phyloP scores from a whole-genome alignment of 2,329 filamentous ascomycete species.

The Talaromyces rugulosus region DNA sequence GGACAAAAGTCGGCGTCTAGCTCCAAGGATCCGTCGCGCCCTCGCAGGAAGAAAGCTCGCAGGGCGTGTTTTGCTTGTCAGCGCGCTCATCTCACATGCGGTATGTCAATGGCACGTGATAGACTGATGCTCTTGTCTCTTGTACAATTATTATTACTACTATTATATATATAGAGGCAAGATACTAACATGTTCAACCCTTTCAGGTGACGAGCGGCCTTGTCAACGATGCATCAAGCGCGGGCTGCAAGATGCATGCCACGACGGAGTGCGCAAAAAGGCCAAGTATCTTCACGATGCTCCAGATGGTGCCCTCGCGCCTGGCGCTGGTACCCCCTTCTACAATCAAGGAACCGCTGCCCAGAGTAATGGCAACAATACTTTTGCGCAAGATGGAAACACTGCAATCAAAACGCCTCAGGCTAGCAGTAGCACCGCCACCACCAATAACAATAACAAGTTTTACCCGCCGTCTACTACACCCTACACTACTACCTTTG shows the following conservation, averaged over 20 bases:
- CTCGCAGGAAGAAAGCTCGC: conserved; percentile 90
- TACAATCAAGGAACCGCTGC: conserved; percentile 45
- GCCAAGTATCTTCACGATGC: conserved; percentile 98
- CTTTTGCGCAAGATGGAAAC: conserved; percentile 29
- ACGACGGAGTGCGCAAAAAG: conserved; percentile 96
- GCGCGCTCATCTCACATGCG: conserved; percentile 93
- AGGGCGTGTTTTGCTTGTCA: conserved; percentile 96
- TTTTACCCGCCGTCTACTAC: conserved; percentile 23
- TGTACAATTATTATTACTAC: conserved; percentile 11
- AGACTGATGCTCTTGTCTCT: not conserved
- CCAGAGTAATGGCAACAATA: conserved; percentile 22
- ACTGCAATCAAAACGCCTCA: conserved; percentile 25
- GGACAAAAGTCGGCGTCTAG: conserved; percentile 52
- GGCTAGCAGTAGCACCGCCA: not conserved
- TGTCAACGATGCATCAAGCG: conserved; percentile 93
- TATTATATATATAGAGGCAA: not conserved
- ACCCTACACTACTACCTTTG: conserved; percentile 36
- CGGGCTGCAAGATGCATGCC: conserved; percentile 82
- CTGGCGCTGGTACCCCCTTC: conserved; percentile 71
- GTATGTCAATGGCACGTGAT: conserved; percentile 54
- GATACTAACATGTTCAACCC: not conserved
- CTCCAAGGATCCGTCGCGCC: conserved; percentile 84
- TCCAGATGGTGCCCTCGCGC: conserved; percentile 79
- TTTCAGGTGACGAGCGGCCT: conserved; percentile 83
- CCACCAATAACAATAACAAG: conserved; percentile 39